These are phyloP conservation scores for Ramichloridium luteum DNA, from an alignment of 2,329 filamentous ascomycete genomes.

Conservation along the genomic window DNA sequence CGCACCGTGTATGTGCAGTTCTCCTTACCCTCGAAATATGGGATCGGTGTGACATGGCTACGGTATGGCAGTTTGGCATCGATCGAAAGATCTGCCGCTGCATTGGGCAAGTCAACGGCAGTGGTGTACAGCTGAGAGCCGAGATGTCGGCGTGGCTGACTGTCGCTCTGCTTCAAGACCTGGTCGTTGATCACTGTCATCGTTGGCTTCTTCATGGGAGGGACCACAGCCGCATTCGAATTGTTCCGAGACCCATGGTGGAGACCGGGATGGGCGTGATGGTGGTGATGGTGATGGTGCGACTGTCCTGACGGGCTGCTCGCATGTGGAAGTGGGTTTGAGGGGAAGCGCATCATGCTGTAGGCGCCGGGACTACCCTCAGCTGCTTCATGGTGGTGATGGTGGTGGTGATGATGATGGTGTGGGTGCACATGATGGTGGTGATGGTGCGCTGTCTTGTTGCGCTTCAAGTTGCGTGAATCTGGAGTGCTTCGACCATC, in stretches of 20 bases:
- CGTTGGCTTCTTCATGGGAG: constrained; percentile 45
- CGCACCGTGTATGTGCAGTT: constrained; percentile 88
- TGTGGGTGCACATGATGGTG: constrained; percentile 44
- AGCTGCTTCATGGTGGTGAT: constrained; percentile 22
- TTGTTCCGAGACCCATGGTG: no score
- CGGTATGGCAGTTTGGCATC: constrained; percentile 46
- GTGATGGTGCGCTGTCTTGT: constrained; percentile 40
- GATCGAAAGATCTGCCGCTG: constrained; percentile 21
- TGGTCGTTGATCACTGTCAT: constrained; percentile 55
- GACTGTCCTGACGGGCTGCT: constrained; percentile 16
- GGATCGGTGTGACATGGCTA: constrained; percentile 57
- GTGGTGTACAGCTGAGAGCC: constrained; percentile 75
- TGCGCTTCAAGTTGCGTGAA: constrained; percentile 55
- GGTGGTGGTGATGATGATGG: constrained; percentile 26
- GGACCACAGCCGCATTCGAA: constrained; percentile 19
- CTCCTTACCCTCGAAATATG: constrained; percentile 62
- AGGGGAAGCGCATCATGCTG: constrained; percentile 22
- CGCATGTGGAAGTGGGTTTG: constrained; percentile 19
- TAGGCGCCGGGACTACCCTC: constrained; percentile 21
- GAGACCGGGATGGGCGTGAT: constrained; percentile 24
- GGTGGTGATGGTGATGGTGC: constrained; percentile 24
- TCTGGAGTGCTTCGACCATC: constrained; percentile 25
- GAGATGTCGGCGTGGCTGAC: constrained; percentile 64
- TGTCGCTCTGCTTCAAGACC: constrained; percentile 58
- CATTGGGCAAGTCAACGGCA: constrained; percentile 39